Evolutionary conservation across 768 basidiomycete species (phyloP).

Genomic region (Boletus rubroflammeus): DNA sequence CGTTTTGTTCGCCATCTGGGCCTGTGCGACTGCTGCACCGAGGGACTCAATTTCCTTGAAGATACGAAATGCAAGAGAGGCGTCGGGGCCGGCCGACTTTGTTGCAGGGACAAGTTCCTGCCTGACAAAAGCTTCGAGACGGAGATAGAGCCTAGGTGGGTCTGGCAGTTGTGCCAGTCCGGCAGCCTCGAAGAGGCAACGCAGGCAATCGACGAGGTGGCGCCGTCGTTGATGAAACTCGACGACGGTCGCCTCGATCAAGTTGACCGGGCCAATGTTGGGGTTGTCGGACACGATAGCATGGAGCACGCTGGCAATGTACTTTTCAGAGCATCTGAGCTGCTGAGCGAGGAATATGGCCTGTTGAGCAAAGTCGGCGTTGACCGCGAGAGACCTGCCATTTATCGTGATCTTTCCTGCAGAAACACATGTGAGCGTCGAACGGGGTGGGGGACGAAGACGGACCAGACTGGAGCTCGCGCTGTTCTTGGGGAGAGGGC

Average conservation of each 20-base stretch:
- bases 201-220: constrained; percentile 66
- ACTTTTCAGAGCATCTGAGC: constrained; percentile 79
- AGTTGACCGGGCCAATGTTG: constrained; percentile 53
- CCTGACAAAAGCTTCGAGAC: constrained; percentile 53
- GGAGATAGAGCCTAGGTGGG: constrained; percentile 45
- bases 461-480: constrained; percentile 58
- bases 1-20: constrained; percentile 58
- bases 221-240: constrained; percentile 69
- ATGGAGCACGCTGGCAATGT: constrained; percentile 67
- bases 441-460: constrained; percentile 31
- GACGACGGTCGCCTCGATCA: constrained; percentile 62
- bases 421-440: constrained; percentile 2
- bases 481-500: constrained; percentile 60
- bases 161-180: constrained; percentile 44
- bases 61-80: constrained; percentile 50
- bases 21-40: constrained; percentile 49
- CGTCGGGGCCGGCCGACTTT: constrained; percentile 34
- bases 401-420: constrained; percentile 65
- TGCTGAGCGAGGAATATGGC: constrained; percentile 76
- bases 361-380: constrained; percentile 76
- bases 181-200: constrained; percentile 62
- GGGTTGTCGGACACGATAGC: constrained; percentile 60
- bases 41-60: constrained; percentile 63
- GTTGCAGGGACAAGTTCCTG: constrained; percentile 48
- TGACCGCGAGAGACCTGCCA: constrained; percentile 67